A percentile compares a stretch with the other conserved stretches of the same genome.
phyloP scores from a whole-genome alignment of 345 rosid genomes.

The Acer saccharum region DNA sequence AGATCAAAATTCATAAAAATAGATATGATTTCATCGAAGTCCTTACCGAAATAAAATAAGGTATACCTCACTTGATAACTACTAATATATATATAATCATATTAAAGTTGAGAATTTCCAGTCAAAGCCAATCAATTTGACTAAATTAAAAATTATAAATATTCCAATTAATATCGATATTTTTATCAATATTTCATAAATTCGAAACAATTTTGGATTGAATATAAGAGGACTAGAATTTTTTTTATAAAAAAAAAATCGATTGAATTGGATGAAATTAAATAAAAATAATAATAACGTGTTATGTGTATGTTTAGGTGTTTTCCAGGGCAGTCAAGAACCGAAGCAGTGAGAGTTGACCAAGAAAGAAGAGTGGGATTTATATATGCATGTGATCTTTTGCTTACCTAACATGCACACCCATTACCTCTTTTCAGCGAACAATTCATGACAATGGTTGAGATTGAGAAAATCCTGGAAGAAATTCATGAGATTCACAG shows the following conservation, averaged over 20 bases:
- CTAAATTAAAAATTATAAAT: too few species aligned
- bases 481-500: not conserved
- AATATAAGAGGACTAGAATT: not conserved
- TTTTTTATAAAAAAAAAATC: not conserved
- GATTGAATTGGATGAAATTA: not conserved
- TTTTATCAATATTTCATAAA: too few species aligned
- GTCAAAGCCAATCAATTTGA: not conserved
- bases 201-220: not conserved
- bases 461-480: conserved; percentile 13
- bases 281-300: not conserved
- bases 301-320: not conserved
- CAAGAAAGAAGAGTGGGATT: conserved; percentile 2
- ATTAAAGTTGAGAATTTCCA: not conserved
- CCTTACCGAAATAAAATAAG: too few species aligned
- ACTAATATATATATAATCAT: not conserved
- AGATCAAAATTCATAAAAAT: too few species aligned
- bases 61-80: too few species aligned
- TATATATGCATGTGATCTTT: conserved; percentile 19
- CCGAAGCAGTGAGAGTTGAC: not conserved
- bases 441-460: not conserved
- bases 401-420: conserved; percentile 24
- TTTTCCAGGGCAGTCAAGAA: conserved; percentile 15
- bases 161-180: too few species aligned
- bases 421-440: conserved; percentile 1
- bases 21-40: too few species aligned